phyloP scores from a whole-genome alignment of 768 basidiomycete genomes.

The Boletus rufocinnamomeus region DNA sequence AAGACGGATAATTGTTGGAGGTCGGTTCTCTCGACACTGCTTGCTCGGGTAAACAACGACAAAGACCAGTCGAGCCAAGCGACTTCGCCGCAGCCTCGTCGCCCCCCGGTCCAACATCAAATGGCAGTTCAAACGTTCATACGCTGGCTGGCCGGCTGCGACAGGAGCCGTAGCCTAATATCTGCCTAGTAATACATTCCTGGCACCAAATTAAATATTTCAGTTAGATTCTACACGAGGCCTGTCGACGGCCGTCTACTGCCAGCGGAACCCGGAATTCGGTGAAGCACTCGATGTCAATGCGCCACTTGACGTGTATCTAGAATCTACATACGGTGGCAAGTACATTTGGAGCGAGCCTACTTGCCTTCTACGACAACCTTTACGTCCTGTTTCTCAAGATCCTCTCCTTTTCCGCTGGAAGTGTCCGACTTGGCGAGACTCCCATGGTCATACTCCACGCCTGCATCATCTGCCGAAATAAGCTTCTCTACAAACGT shows the following conservation, averaged over 20 bases:
- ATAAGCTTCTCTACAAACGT: slow-evolving; percentile 33
- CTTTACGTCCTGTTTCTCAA: slow-evolving; percentile 4
- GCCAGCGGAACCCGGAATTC: not conserved
- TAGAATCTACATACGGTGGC: not conserved
- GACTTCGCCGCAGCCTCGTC: too few species aligned
- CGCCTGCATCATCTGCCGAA: slow-evolving; percentile 27
- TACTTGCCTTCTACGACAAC: not conserved
- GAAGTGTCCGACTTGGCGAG: not conserved
- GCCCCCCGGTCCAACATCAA: too few species aligned
- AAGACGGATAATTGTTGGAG: not conserved
- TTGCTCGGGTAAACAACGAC: slow-evolving; percentile 22
- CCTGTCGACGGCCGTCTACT: not conserved
- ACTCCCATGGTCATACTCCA: slow-evolving; percentile 1
- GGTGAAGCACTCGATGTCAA: not conserved
- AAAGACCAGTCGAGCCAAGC: slow-evolving; percentile 13
- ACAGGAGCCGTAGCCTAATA: too few species aligned
- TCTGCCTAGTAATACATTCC: too few species aligned
- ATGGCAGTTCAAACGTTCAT: not conserved
- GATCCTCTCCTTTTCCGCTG: not conserved
- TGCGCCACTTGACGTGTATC: not conserved
- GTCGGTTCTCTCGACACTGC: not conserved
- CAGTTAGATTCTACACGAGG: not conserved
- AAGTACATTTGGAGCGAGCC: too few species aligned
- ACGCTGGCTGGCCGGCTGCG: not conserved
- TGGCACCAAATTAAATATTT: not conserved